Conservation (phyloP, 2,329 filamentous ascomycete species). For the Aspergillus puulaauensis region DNA sequence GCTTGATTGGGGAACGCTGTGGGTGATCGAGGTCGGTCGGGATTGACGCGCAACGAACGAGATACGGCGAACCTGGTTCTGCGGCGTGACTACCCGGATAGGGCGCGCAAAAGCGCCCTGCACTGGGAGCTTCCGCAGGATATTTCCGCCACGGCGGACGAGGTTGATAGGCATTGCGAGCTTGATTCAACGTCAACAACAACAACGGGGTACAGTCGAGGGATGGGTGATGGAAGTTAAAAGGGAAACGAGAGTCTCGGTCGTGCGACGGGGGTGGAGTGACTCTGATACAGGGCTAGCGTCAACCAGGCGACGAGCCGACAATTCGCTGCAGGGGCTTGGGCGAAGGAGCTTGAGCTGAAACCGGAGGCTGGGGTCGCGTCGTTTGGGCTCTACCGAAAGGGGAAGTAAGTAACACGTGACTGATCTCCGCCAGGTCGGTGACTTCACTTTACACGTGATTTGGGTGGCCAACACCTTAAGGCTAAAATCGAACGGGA, state of each 20-base stretch:
- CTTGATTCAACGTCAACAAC: slow-evolving; percentile 2
- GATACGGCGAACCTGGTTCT: slow-evolving; percentile 28
- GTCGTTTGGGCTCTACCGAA: slow-evolving; percentile 27
- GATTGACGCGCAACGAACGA: slow-evolving; percentile 21
- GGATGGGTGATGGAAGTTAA: neutral
- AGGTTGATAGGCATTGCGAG: slow-evolving; percentile 33
- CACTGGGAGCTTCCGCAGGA: slow-evolving; percentile 30
- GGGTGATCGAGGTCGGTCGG: slow-evolving; percentile 12
- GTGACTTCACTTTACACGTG: slow-evolving; percentile 14
- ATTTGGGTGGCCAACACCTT: neutral
- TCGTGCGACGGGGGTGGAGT: neutral
- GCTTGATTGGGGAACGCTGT: slow-evolving; percentile 11
- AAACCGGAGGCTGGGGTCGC: slow-evolving; percentile 29
- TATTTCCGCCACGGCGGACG: slow-evolving; percentile 29
- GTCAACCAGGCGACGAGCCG: neutral
- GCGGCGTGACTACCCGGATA: slow-evolving; percentile 25
- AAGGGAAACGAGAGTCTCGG: neutral
- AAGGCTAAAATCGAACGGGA: neutral
- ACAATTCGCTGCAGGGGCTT: slow-evolving; percentile 12
- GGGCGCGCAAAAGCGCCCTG: slow-evolving; percentile 24
- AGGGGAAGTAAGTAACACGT: slow-evolving; percentile 20
- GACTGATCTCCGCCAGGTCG: slow-evolving; percentile 1
- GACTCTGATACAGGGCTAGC: neutral
- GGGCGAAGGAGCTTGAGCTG: slow-evolving; percentile 21
- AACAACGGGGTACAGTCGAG: neutral